Evolutionary conservation across 2,329 filamentous ascomycete species (phyloP).

Genomic region (Fusarium albidum): DNA sequence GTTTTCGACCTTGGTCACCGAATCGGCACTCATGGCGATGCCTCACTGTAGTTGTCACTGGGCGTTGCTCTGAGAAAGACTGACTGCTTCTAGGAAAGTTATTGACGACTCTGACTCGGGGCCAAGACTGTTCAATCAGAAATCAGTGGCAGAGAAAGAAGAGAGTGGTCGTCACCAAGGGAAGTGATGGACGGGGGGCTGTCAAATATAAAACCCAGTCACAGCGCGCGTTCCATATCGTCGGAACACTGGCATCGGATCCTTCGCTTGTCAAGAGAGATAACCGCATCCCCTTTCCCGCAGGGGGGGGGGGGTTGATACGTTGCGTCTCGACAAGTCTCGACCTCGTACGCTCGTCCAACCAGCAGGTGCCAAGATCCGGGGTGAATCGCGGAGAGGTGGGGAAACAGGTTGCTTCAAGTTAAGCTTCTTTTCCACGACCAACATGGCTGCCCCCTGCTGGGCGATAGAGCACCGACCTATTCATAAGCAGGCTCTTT

Average conservation of each 20-base stretch:
- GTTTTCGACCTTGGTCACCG: conserved; percentile 1
- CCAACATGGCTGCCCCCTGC: too few relatives aligned
- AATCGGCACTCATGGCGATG: background rate
- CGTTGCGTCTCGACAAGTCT: background rate
- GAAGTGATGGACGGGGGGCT: background rate
- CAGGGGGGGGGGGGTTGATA: background rate
- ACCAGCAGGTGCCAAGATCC: conserved; percentile 5
- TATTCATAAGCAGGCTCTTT: too few relatives aligned
- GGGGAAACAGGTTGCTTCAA: conserved; percentile 1
- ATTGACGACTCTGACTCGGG: background rate
- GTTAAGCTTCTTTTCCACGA: background rate
- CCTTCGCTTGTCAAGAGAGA: background rate
- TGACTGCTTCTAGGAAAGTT: background rate
- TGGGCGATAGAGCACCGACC: too few relatives aligned
- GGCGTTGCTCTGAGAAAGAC: background rate
- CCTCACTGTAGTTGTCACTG: background rate
- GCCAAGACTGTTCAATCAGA: background rate
- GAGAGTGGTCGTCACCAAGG: too few relatives aligned
- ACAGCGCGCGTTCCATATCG: background rate
- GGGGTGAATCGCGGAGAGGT: background rate
- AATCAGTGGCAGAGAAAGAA: background rate
- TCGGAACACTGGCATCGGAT: background rate
- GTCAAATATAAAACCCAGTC: background rate
- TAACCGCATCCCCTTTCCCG: background rate
- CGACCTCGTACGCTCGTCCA: background rate